Evolutionary conservation across 1,139 yeast genomes (phyloP), one percentile per base, ranked within the genome.

Genomic region (Candida tunisiensis): DNA sequence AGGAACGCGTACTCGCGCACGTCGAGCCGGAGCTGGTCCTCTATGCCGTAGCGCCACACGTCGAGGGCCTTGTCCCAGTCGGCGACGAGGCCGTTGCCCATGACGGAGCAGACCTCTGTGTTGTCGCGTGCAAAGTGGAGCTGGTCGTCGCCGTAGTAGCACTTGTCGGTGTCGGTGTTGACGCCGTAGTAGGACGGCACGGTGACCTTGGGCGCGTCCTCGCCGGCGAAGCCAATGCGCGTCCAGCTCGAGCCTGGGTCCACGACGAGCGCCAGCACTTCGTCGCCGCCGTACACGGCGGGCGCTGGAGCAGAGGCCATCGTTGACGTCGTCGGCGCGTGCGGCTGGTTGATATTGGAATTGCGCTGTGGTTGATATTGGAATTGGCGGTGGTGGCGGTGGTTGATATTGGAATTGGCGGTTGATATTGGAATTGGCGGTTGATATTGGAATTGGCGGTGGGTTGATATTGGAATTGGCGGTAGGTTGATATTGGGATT

Each of bases 221-320:
- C 92, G 7, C 98, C 98, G 4, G 96, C 92, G 49, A 70, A 85
- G 2, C 98, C 98, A 15, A 78, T 69, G 32, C 91, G 69, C 3
- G 95, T 82, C 34, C 69, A 59, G 38, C 62, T 69, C 8, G 94
- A 74, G 15, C 98, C 96, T 0, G 93, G 85, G 48, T 88, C 98
- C 19, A 88, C 61, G 16, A 88, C 93, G 6, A 88, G 62, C 20
- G 98, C 94, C 36, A 82, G 72, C 35, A 88, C 75, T 50, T 85
- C 95, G 51, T 85, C 91, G n/a, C 22, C 22, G 15, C 22, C 22
- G 15, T 20, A 20, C 9, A 20, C 22, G 9, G 22, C 22, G 14
- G 22, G 22, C 14, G 22, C 22, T n/a, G 3, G 22, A 14, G n/a
- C 11, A 4, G 22, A 20, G 6, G 22, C 22, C 22, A 20, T 20